Conservation (phyloP, 495 filamentous ascomycete species). For the Penicillium verhagenii region DNA sequence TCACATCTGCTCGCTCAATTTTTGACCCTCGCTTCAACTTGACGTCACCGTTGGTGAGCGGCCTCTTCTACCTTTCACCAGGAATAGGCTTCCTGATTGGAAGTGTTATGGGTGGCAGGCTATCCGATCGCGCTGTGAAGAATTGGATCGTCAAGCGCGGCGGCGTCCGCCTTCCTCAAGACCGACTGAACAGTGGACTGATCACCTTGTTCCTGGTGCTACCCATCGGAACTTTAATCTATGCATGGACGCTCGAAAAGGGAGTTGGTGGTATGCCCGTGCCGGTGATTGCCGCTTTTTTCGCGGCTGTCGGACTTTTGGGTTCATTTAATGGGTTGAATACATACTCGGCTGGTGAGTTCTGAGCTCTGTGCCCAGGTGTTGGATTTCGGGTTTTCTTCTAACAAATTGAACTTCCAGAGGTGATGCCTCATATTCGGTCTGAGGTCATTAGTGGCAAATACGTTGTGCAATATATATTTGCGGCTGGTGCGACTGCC, state of each 20-base stretch:
- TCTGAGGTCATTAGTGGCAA: slow-evolving; percentile 72
- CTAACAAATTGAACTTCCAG: slow-evolving; percentile 13
- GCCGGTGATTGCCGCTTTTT: slow-evolving; percentile 66
- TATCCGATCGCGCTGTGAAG: slow-evolving; percentile 65
- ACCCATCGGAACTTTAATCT: slow-evolving; percentile 63
- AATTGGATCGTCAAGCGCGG: slow-evolving; percentile 56
- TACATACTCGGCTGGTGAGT: slow-evolving; percentile 71
- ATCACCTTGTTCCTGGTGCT: slow-evolving; percentile 60
- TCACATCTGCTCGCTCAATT: slow-evolving; percentile 71
- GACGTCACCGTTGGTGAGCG: slow-evolving; percentile 62
- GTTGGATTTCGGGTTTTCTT: not conserved
- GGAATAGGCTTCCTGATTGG: slow-evolving; percentile 69
- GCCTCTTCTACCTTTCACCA: slow-evolving; percentile 76
- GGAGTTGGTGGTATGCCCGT: slow-evolving; percentile 62
- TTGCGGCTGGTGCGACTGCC: slow-evolving; percentile 63
- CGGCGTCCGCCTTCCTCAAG: slow-evolving; percentile 67
- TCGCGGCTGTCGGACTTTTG: slow-evolving; percentile 65
- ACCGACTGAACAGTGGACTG: slow-evolving; percentile 65
- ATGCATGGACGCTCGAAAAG: slow-evolving; percentile 69
- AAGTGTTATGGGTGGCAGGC: slow-evolving; percentile 66
- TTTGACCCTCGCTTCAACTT: slow-evolving; percentile 73
- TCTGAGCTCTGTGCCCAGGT: too few relatives aligned
- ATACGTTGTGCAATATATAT: slow-evolving; percentile 69
- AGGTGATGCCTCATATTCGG: slow-evolving; percentile 45
- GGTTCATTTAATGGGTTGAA: slow-evolving; percentile 72